Evolutionary conservation across 1,284 basidiomycete genomes (phyloP).

Genomic region (Xerocomus nothofagi): DNA sequence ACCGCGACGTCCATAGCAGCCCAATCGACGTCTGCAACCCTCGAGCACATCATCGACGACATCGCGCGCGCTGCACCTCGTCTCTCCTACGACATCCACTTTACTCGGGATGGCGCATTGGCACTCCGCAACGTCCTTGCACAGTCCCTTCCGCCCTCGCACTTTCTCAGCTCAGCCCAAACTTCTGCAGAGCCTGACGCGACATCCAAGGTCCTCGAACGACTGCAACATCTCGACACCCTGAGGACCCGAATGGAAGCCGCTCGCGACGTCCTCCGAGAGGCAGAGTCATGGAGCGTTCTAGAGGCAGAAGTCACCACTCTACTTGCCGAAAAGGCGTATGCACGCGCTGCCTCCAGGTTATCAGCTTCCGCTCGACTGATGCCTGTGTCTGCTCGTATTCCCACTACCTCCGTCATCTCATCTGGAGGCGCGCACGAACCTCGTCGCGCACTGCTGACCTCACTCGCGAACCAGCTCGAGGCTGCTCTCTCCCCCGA

Average conservation of each 20-base stretch:
- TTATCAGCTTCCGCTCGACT: conserved; percentile 83
- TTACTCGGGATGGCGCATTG: conserved; percentile 88
- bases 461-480: conserved; percentile 89
- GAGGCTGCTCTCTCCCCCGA: conserved; percentile 87
- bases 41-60: conserved; percentile 88
- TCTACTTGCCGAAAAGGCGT: conserved; percentile 74
- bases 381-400: conserved; percentile 89
- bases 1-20: conserved; percentile 76
- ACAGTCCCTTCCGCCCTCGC: conserved; percentile 55
- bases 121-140: conserved; percentile 67
- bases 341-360: conserved; percentile 84
- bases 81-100: conserved; percentile 90
- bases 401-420: conserved; percentile 51
- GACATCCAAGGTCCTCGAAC: conserved; percentile 66
- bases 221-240: conserved; percentile 75
- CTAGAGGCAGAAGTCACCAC: conserved; percentile 88
- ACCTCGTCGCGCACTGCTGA: conserved; percentile 76
- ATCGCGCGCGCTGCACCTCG: conserved; percentile 86
- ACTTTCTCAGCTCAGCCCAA: conserved; percentile 16
- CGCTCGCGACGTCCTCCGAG: conserved; percentile 80
- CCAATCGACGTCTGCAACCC: conserved; percentile 80
- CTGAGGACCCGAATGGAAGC: conserved; percentile 85
- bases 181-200: conserved; percentile 32
- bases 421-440: conserved; percentile 54
- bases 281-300: conserved; percentile 93